Evolutionary conservation across 805 yeast species (phyloP), one percentile per base, ranked within the genome.

Genomic region (Candida michaelii): DNA sequence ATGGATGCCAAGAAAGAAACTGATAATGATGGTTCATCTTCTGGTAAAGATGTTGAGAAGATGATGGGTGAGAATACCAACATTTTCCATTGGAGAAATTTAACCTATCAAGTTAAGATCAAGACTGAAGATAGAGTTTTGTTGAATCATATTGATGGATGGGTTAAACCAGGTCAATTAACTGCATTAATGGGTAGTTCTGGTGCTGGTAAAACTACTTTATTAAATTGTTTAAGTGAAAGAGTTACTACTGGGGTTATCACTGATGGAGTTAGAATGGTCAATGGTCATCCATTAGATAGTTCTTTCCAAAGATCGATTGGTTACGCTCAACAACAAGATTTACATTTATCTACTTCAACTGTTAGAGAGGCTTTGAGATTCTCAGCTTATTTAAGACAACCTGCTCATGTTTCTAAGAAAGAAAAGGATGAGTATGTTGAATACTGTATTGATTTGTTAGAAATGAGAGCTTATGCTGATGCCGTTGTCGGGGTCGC

Each of bases 151-250:
- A 62, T 66, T 29, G 69, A 63, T 53, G 91, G 91, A 38, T 85
- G 81, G 72, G 88, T 83, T 42, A 81, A 80, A 55, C 91, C 91
- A 14, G 91, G 91, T 53, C 83, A 85, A 44, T 70, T 85, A 62
- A 84, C 90, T 31, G 91, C 91, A 4, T 69, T 85, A 45, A 84
- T 85, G 90, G 93, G 93, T 55, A 85, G 83, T 40, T 85, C 91
- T 25, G 93, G 93, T 67, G 93, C 93, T 35, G 93, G 93, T 68
- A 85, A 85, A 56, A 85, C 93, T 18, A 85, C 91, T 2, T 67
- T 85, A 44, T 70, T 85, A 53, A 84, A 85, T 60, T 82, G 83
- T 51, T 72, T 85, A 46, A 82, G 89, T 16, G 85, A 82, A 55
- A 76, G 91, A 60, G 77, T 83, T 42, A 76, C 81, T 32, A 69